Conservation (phyloP, 352 stramenopile species). For the Pythium sukuiense region DNA sequence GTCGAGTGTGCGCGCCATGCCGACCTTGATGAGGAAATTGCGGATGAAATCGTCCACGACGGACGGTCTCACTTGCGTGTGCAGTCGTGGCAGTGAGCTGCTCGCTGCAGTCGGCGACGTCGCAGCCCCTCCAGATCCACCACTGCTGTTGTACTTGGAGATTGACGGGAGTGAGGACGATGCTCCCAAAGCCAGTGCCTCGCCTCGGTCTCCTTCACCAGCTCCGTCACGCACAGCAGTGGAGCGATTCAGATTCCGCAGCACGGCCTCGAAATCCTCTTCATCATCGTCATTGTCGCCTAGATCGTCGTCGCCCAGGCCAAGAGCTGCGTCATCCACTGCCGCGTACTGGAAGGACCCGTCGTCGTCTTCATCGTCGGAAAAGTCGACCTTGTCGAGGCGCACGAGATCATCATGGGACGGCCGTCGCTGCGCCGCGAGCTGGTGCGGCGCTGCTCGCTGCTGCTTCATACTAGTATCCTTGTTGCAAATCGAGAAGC, state of each 20-base stretch:
- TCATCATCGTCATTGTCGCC: slow-evolving; percentile 83
- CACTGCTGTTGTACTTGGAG: slow-evolving; percentile 8
- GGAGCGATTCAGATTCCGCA: slow-evolving; percentile 73
- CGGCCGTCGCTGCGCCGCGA: slow-evolving; percentile 28
- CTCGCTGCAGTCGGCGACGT: neutral
- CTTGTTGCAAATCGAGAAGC: neutral
- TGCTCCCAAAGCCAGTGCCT: slow-evolving; percentile 12
- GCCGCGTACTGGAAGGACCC: slow-evolving; percentile 81
- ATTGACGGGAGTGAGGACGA: slow-evolving; percentile 29
- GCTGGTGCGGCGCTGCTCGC: slow-evolving; percentile 26
- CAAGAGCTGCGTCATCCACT: slow-evolving; percentile 57
- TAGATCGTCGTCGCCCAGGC: slow-evolving; percentile 59
- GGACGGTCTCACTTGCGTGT: slow-evolving; percentile 78
- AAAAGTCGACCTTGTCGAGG: slow-evolving; percentile 84
- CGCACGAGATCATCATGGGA: slow-evolving; percentile 79
- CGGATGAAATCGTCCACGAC: slow-evolving; percentile 95
- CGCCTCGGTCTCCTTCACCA: neutral
- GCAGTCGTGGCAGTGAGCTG: slow-evolving; percentile 28
- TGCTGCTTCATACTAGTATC: slow-evolving; percentile 22
- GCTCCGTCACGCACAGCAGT: slow-evolving; percentile 30
- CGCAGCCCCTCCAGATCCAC: neutral
- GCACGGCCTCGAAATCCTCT: slow-evolving; percentile 84
- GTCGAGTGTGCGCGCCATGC: slow-evolving; percentile 89
- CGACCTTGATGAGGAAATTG: slow-evolving; percentile 95
- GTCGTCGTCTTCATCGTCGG: slow-evolving; percentile 87